Base-by-base conservation (phyloP, 495 filamentous ascomycete genomes). In the Penicillium canariense region DNA sequence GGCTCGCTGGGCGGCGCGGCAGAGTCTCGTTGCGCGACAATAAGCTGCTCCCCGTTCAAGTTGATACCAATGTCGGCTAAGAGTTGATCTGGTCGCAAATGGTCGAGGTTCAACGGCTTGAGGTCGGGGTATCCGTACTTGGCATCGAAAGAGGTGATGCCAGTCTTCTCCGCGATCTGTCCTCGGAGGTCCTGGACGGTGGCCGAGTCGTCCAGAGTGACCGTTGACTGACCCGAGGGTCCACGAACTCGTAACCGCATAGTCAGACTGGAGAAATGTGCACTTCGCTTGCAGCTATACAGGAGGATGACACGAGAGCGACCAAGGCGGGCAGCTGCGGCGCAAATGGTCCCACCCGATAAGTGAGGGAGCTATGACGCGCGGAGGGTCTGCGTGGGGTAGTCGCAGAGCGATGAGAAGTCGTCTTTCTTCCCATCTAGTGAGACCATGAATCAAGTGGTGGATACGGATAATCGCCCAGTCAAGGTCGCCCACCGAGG, bases 41-140 rank as follows among this genome's bases (percentile, higher is more conserved):
- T 87, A 5, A 96, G 74, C 52, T 87, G 88, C 61, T 96, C 91
- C 8, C 91, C 88, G 53, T 94, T 80, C 9, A 97, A 78, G 27
- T 87, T 85, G 30, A 95, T 61, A 8, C 78, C 82, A 3, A 82
- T 71, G 10, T 85, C 80, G 23, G 63, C 59, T 22, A 91, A 65
- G 3, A 61, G 68, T 35, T 77, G 77, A 3, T 73, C 58, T 11
- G 74, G 32, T 62, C 77, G 58, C 56, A 81, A 61, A 7, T 73
- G 58, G 26, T 82, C 77, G 12, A 90, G 75, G 25, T 81, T 70
- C 11, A 98, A 78, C 15, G 83, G 74, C 59, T 87, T 85, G 40
- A 73, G 58, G 3, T 88, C 80, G 2, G 94, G 94, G 68, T 90
- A 97, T 17, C 93, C 91, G 67, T 86, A 88, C 76, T 96, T 97